Evolutionary conservation across 1,284 basidiomycete genomes (phyloP), one percentile per base, ranked within the genome.

Genomic region (Cutaneotrichosporon sp.): DNA sequence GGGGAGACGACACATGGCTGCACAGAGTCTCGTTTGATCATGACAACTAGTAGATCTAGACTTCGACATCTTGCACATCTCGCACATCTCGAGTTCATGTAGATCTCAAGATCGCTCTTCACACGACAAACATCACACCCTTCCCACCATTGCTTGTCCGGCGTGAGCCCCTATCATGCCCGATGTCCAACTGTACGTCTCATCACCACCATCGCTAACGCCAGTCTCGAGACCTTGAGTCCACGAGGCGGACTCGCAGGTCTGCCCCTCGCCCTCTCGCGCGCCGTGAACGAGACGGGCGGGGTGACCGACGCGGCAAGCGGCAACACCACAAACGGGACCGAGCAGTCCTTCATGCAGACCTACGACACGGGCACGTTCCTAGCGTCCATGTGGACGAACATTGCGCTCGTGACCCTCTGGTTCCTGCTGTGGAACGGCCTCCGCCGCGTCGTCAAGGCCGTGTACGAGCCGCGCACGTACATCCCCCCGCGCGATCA

Each of bases 381-480:
- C 38, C 38, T 42, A 16, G 38, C 38, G 13, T 42, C 38, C 7
- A 3, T 42, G 38, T 42, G 38, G 38, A 42, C 38, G 18, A 42
- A 42, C 38, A 18, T 42, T 4, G 38, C 18, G 38, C 38, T 42
- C 18, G 38, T 8, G 18, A 18, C 7, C 18, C 7, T 42, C 18
- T 42, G 38, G 38, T 42, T 42, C 38, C 38, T 42, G 38, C 38
- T 42, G 2, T 42, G 38, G 38, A 42, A 42, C 18, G 18, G 16
- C 6, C 38, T 47, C 22, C 46, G 46, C 2, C 46, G 27, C 24
- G 22, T 47, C 24, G 24, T 47, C 24, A 47, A 47, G 27, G 46
- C 46, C 16, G 46, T 47, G 46, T 47, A 47, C 24, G 89, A 93
- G 72, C 91, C 91, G 0, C 82, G 91, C 58, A 88, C 90, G 1